Evolutionary conservation across 2,329 filamentous ascomycete species (phyloP), one percentile per base, ranked within the genome.

Genomic region (Nakataea oryzae): DNA sequence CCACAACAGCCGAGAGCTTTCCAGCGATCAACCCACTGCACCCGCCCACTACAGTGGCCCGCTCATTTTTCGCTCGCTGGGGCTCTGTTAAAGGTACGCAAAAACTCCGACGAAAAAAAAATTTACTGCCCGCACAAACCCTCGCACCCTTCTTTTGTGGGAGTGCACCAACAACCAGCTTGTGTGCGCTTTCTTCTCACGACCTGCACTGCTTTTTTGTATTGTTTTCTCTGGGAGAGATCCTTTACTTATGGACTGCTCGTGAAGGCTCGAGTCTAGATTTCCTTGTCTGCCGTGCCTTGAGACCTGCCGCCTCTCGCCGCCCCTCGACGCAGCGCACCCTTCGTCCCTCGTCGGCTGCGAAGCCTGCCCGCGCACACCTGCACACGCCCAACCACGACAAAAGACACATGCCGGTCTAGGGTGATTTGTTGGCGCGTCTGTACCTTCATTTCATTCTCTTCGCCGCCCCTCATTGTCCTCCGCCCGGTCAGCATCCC

Each of bases 91-190:
- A 59, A 59, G 56, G 60, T 57, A 47, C 57, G 58, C 56, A n/a
- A 47, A 58, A 54, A 29, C 30, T 55, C 56, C 50, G 57, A 54
- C 27, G 50, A 13, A 57, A 65, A 69, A 69, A 69, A 69, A 66
- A 64, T 65, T 66, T 69, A 68, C 62, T 65, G 61, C 64, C 64
- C 66, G 64, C 67, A 67, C 68, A 69, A 66, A 68, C 61, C 61
- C 57, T 58, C 41, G 57, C 60, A 59, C 30, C 41, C 57, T 54
- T 63, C 59, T 64, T 59, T 62, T 60, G 60, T 61, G 60, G 60
- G 30, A 61, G 60, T 60, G 58, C 58, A 60, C 41, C 58, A 41
- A 34, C n/a, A 27, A 41, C 41, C 57, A 58, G 8, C 58, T 60
- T 47, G 58, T 28, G 58, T 50, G 54, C 27, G 54, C 58, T 24